phyloP scores from a whole-genome alignment of 805 yeast genomes.

The Saccharomycopsis sp. region DNA sequence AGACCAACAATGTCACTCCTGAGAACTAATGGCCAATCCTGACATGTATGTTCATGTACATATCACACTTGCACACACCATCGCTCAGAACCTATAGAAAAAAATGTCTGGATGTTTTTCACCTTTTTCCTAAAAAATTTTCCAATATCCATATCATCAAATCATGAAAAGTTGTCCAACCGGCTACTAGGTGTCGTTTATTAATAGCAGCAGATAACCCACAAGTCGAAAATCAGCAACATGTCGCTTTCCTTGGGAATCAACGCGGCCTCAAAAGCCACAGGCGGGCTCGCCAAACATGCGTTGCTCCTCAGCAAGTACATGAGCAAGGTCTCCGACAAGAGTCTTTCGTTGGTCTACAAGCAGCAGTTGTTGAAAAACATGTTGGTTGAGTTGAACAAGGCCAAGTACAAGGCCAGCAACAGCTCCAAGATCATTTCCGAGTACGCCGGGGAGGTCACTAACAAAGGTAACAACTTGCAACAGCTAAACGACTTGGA shows the following conservation, averaged over 20 bases:
- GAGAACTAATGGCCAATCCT: too few relatives aligned
- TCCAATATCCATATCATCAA: neutral
- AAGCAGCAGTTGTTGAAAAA: constrained; percentile 15
- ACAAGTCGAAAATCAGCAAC: neutral
- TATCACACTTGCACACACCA: neutral
- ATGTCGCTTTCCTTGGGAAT: neutral
- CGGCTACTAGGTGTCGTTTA: neutral
- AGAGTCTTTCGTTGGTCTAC: constrained; percentile 3
- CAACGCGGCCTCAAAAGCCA: neutral
- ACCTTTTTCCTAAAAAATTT: neutral
- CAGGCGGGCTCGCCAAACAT: neutral
- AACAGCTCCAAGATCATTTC: constrained; percentile 3
- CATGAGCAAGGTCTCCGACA: neutral
- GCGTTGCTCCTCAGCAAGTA: neutral
- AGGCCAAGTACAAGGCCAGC: constrained; percentile 7
- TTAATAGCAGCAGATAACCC: neutral
- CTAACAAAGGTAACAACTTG: constrained; percentile 16
- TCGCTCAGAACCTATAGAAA: neutral
- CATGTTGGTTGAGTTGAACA: constrained; percentile 13
- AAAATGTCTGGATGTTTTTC: neutral
- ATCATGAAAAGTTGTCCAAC: neutral
- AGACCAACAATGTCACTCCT: too few relatives aligned
- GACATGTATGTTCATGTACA: neutral
- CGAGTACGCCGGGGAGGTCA: constrained; percentile 7
- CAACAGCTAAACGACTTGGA: constrained; percentile 15